Evolutionary conservation across 306 rosid species (phyloP).

Genomic region (Senna tora): DNA sequence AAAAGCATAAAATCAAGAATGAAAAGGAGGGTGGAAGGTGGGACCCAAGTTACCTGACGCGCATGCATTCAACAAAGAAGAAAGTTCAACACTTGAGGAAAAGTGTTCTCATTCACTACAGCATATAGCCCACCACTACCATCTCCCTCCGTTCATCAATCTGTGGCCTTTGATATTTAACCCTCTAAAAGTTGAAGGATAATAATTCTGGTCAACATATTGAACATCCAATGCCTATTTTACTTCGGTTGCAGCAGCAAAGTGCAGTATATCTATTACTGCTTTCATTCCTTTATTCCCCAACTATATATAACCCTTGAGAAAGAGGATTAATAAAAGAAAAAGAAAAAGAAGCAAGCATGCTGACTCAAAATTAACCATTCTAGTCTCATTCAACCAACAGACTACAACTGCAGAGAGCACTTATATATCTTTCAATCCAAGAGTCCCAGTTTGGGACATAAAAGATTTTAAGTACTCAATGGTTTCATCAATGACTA

Average conservation of each 20-base stretch:
- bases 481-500: conserved; percentile 73
- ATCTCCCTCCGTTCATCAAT: conserved; percentile 64
- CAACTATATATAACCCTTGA: conserved; percentile 50
- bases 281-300: conserved; percentile 52
- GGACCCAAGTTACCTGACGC: conserved; percentile 76
- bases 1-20: conserved; percentile 53
- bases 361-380: conserved; percentile 42
- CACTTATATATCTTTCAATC: conserved; percentile 40
- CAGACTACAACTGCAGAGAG: conserved; percentile 24
- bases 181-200: conserved; percentile 55
- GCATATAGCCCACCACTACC: conserved; percentile 74
- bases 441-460: conserved; percentile 53
- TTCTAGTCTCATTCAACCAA: conserved; percentile 32
- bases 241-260: conserved; percentile 43
- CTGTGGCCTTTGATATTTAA: conserved; percentile 54
- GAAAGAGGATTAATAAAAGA: conserved; percentile 33
- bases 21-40: conserved; percentile 56
- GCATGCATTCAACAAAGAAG: conserved; percentile 74
- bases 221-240: conserved; percentile 30
- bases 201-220: conserved; percentile 56
- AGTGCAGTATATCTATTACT: conserved; percentile 43
- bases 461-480: conserved; percentile 71
- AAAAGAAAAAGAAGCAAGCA: conserved; percentile 39
- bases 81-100: conserved; percentile 53
- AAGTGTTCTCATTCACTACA: conserved; percentile 60